These are phyloP conservation scores for Penicillium rolfsii DNA, from an alignment of 2,329 filamentous ascomycete species.

Conservation along the genomic window DNA sequence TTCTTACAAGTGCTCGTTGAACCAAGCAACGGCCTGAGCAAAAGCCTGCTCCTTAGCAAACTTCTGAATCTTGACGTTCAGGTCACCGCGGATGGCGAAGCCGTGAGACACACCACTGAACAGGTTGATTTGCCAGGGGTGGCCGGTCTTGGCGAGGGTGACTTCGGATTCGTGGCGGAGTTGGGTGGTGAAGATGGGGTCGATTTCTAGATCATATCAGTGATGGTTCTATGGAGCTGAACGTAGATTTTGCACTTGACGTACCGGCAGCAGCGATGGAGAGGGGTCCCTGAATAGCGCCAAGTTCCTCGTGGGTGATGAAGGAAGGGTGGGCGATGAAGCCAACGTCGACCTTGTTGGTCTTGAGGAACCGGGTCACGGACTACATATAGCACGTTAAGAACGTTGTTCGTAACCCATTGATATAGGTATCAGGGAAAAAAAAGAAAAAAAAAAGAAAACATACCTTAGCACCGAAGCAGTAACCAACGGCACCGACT, in stretches of 20 bases:
- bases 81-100: conserved; percentile 71
- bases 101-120: conserved; percentile 74
- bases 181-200: conserved; percentile 66
- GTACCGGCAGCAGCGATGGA: conserved; percentile 63
- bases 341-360: conserved; percentile 67
- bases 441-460: neutral
- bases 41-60: conserved; percentile 84
- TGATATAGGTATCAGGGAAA: neutral
- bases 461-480: conserved; percentile 71
- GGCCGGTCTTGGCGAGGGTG: conserved; percentile 60
- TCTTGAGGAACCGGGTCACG: conserved; percentile 67
- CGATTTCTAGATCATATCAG: conserved; percentile 53
- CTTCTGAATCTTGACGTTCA: conserved; percentile 59
- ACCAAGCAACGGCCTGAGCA: conserved; percentile 75
- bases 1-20: conserved; percentile 62
- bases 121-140: conserved; percentile 75
- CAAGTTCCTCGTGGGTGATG: conserved; percentile 68
- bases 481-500: conserved; percentile 71
- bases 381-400: conserved; percentile 53
- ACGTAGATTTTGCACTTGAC: conserved; percentile 19
- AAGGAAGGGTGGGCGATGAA: conserved; percentile 79
- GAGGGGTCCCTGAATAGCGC: conserved; percentile 66
- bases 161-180: conserved; percentile 67
- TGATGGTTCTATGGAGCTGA: neutral
- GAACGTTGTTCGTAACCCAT: neutral